Evolutionary conservation across 352 stramenopile species (phyloP), one percentile per base, ranked within the genome.

Genomic region (Phytophthora ohioensis): DNA sequence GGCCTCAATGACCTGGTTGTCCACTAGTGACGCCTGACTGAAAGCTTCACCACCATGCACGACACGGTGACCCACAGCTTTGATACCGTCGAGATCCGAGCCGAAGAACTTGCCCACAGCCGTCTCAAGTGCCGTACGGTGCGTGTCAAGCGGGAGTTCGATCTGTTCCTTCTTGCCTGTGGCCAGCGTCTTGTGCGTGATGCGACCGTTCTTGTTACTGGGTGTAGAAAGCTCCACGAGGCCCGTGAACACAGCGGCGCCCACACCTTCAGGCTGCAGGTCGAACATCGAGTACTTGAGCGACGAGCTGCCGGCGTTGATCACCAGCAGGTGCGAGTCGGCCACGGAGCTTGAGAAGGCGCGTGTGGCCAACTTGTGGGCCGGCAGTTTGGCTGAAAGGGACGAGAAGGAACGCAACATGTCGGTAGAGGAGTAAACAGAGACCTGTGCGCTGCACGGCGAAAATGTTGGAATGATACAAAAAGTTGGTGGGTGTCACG

Each of bases 271-370:
- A 2, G 39, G 51, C 36, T 83, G 61, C 15, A 93, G 51, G 31
- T 69, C 59, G 64, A 95, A 96, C 36, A 96, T 75, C 75, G 91
- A 94, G 76, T 95, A 96, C 72, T 96, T 96, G 73, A 96, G 81
- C 64, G 87, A 89, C 11, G 89, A 96, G 55, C 78, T 91, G 51
- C 89, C 89, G 30, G 85, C 81, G 73, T 94, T 96, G 67, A 94
- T 75, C 55, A 94, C 85, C 12, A 93, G 75, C 51, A 93, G 70
- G 13, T 76, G 75, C 55, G 75, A 75, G 45, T 68, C 56, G 12
- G 45, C 36, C 41, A 67, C 54, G 41, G 76, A 68, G 21, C 48
- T 56, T 2, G 73, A 79, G n/a, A 80, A 70, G 42, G 62, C 66
- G 43, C 80, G 76, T n/a, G 57, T 67, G 12, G 64, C 61, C 39